phyloP scores from a whole-genome alignment of 2,329 filamentous ascomycete genomes.

The Emydomyces testavorans region DNA sequence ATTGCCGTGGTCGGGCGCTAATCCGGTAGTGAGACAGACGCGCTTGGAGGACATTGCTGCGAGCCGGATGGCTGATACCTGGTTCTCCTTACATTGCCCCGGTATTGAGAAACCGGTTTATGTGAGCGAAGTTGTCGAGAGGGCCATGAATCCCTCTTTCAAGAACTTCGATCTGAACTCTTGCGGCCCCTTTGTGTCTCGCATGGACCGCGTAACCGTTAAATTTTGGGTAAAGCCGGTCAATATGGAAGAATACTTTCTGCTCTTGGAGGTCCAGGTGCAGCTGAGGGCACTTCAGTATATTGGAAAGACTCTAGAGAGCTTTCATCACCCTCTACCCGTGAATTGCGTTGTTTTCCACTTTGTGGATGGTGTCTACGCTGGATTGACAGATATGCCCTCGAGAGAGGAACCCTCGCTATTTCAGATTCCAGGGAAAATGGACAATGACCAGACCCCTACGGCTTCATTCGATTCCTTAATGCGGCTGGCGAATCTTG shows the following conservation, averaged over 20 bases:
- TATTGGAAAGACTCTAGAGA: constrained; percentile 54
- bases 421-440: constrained; percentile 8
- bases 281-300: constrained; percentile 65
- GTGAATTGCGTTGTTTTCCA: constrained; percentile 76
- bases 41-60: constrained; percentile 63
- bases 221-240: constrained; percentile 60
- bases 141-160: constrained; percentile 85
- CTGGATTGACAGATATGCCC: constrained; percentile 56
- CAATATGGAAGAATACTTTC: constrained; percentile 44
- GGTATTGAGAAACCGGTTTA: constrained; percentile 65
- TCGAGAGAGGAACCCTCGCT: constrained; percentile 26
- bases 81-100: constrained; percentile 70
- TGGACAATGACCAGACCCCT: constrained; percentile 41
- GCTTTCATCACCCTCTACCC: constrained; percentile 60
- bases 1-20: constrained; percentile 51
- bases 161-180: constrained; percentile 65
- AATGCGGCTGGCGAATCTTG: constrained; percentile 77
- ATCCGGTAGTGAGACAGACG: constrained; percentile 54
- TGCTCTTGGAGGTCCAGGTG: constrained; percentile 61
- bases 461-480: constrained; percentile 79
- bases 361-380: constrained; percentile 76
- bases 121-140: constrained; percentile 68
- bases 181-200: constrained; percentile 52
- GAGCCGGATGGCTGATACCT: constrained; percentile 67
- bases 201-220: constrained; percentile 53